These are phyloP conservation scores for Acacia melanoxylon DNA, from an alignment of 306 rosid species.

Conservation along the genomic window DNA sequence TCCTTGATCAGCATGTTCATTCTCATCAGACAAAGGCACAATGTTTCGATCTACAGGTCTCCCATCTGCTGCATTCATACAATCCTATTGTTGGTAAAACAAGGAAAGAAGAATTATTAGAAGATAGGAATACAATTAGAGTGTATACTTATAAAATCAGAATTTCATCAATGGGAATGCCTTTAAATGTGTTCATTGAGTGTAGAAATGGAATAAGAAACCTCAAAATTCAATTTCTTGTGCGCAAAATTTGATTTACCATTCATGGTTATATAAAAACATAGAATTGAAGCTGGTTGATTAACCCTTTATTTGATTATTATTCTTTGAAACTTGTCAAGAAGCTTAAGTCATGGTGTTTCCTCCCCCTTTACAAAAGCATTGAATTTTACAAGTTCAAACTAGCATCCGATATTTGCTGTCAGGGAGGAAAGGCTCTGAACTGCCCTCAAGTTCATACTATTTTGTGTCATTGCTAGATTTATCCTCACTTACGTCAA, in stretches of 20 bases:
- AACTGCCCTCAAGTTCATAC: neutral
- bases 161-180: constrained; percentile 21
- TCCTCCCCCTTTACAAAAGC: neutral
- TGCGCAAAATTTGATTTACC: neutral
- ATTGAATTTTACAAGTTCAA: neutral
- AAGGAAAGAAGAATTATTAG: constrained; percentile 25
- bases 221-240: constrained; percentile 1
- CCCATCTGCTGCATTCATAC: constrained; percentile 22
- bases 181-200: constrained; percentile 4
- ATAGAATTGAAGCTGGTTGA: neutral
- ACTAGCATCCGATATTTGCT: neutral
- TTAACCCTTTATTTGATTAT: constrained; percentile 5
- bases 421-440: neutral
- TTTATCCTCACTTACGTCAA: constrained; percentile 1
- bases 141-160: neutral
- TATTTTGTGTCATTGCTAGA: constrained; percentile 7
- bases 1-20: constrained; percentile 40
- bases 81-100: constrained; percentile 39
- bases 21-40: constrained; percentile 47
- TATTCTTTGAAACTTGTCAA: neutral
- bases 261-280: neutral
- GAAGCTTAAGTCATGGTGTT: constrained; percentile 8
- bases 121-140: constrained; percentile 20
- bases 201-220: constrained; percentile 1
- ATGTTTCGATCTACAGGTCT: constrained; percentile 34